These are phyloP conservation scores for Musa troglodytarum DNA, from an alignment of 176 grass and related monocot genomes.

Conservation along the genomic window DNA sequence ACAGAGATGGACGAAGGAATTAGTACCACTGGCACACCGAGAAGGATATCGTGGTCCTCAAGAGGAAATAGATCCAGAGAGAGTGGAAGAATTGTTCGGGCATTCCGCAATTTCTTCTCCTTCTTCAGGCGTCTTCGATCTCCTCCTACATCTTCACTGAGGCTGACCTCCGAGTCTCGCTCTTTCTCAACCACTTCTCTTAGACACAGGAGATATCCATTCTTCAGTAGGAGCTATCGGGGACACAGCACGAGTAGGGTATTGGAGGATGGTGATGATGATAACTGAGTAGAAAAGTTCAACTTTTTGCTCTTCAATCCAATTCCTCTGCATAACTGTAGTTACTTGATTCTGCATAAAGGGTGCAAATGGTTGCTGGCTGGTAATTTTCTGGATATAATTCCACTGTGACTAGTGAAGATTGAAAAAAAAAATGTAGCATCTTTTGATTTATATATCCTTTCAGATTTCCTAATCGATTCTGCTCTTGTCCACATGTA, in stretches of 20 bases:
- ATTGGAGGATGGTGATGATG: background rate
- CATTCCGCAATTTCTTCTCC: constrained; percentile 4
- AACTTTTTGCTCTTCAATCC: background rate
- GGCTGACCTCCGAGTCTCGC: background rate
- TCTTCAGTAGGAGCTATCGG: background rate
- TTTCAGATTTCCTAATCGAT: background rate
- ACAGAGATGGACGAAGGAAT: background rate
- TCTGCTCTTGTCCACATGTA: background rate
- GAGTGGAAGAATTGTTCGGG: background rate
- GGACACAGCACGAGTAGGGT: background rate
- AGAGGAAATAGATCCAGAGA: background rate
- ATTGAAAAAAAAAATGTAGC: background rate
- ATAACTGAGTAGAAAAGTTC: background rate
- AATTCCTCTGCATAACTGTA: background rate
- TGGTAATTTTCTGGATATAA: background rate
- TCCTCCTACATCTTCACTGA: background rate
- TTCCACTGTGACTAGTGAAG: background rate
- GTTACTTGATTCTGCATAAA: background rate
- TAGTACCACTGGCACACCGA: background rate
- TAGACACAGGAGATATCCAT: background rate
- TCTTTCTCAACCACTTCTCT: background rate
- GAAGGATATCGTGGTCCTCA: background rate
- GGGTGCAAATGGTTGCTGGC: background rate
- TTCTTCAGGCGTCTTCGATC: background rate
- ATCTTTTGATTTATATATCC: background rate